Conservation (phyloP, 2,329 filamentous ascomycete genomes). For the Sphaerostilbella broomeana region DNA sequence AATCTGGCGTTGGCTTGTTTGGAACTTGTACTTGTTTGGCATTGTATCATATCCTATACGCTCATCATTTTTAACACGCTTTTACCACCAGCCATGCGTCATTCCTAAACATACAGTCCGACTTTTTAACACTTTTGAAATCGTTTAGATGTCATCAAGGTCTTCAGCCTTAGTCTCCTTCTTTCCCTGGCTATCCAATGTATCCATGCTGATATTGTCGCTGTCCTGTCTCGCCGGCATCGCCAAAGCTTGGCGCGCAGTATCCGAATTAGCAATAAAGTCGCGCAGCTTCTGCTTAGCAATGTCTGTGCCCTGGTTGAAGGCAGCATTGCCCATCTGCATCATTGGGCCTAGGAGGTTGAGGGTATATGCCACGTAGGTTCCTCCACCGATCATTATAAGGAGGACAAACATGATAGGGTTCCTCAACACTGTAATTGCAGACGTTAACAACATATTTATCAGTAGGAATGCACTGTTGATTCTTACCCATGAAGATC, state of each 20-base stretch:
- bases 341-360: conserved; percentile 95
- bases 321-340: conserved; percentile 88
- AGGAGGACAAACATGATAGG: conserved; percentile 88
- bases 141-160: conserved; percentile 51
- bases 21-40: conserved; percentile 10
- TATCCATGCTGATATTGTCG: conserved; percentile 51
- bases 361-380: conserved; percentile 86
- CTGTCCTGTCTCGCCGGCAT: conserved; percentile 52
- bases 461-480: not conserved
- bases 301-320: conserved; percentile 78
- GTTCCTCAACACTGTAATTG: conserved; percentile 72
- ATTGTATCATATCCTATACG: conserved; percentile 17
- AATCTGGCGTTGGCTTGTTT: conserved; percentile 10
- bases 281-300: conserved; percentile 86
- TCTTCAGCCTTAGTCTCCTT: conserved; percentile 42
- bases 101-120: not conserved
- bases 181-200: conserved; percentile 54
- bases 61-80: conserved; percentile 11
- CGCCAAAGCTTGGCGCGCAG: conserved; percentile 73
- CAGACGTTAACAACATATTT: conserved; percentile 31
- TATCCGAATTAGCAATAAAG: conserved; percentile 82
- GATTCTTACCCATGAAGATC: conserved; percentile 71
- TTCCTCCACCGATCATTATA: conserved; percentile 65
- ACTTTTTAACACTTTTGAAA: not conserved
- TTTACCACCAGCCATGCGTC: not conserved